phyloP scores from a whole-genome alignment of 2,329 filamentous ascomycete genomes.

The Coniochaeta sp. region DNA sequence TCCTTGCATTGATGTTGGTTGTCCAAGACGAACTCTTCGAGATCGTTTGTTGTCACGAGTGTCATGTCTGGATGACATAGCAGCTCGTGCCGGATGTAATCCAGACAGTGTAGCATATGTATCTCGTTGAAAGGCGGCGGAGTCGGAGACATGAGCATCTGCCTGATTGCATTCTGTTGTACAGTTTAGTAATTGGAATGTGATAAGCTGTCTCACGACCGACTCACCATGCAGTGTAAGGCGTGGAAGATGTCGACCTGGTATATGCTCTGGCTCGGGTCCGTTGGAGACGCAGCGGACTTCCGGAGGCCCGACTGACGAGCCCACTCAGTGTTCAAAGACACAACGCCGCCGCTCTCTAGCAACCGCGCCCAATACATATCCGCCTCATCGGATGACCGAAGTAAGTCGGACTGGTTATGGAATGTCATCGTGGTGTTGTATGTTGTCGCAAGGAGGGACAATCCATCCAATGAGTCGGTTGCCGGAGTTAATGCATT shows the following conservation, averaged over 20 bases:
- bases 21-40: constrained; percentile 10
- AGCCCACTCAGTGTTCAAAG: constrained; percentile 9
- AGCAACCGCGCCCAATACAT: constrained; percentile 7
- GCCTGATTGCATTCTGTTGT: constrained; percentile 9
- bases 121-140: constrained; percentile 9
- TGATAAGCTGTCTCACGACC: background rate
- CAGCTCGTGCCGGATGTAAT: constrained; percentile 10
- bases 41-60: constrained; percentile 8
- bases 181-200: background rate
- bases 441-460: background rate
- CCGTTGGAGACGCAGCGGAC: constrained; percentile 9
- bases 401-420: constrained; percentile 1
- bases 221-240: constrained; percentile 9
- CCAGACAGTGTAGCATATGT: constrained; percentile 11
- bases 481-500: background rate
- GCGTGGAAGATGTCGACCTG: constrained; percentile 11
- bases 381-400: background rate
- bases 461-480: background rate
- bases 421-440: constrained; percentile 3
- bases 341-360: constrained; percentile 8
- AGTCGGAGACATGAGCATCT: constrained; percentile 7
- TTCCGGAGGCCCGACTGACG: constrained; percentile 6
- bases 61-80: constrained; percentile 10
- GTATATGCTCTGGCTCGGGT: constrained; percentile 9
- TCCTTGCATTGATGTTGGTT: constrained; percentile 9